phyloP scores from a whole-genome alignment of 495 filamentous ascomycete species.

The Tuber indicum region DNA sequence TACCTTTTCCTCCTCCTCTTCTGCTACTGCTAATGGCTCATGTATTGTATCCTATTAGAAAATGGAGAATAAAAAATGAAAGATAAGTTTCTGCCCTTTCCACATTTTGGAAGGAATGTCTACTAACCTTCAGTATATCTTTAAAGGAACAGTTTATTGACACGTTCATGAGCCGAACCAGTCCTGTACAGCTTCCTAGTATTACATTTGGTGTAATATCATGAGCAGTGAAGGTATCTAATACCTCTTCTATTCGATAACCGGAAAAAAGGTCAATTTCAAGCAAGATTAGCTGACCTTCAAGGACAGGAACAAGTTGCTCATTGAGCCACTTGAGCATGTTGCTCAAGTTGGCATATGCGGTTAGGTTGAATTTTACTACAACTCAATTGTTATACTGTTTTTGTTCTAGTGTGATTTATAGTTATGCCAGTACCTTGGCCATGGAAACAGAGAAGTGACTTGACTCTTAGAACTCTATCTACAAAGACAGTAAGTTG shows the following conservation, averaged over 20 bases:
- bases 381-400: too few species aligned
- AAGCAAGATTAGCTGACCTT: background rate
- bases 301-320: too few species aligned
- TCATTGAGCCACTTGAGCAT: too few species aligned
- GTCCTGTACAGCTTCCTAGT: too few species aligned
- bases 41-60: background rate
- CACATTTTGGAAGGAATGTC: background rate
- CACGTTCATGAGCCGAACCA: background rate
- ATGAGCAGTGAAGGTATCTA: background rate
- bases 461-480: too few species aligned
- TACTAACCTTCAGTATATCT: background rate
- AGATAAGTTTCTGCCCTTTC: background rate
- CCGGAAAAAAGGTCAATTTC: background rate
- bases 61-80: background rate
- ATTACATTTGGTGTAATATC: background rate
- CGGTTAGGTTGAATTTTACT: too few species aligned
- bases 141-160: background rate
- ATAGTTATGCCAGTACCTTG: too few species aligned
- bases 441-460: too few species aligned
- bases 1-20: background rate
- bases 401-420: too few species aligned
- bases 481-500: too few species aligned
- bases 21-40: background rate
- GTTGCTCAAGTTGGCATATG: too few species aligned
- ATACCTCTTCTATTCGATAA: background rate